Evolutionary conservation across 768 basidiomycete genomes (phyloP), one percentile per base, ranked within the genome.

Genomic region (Trametes maxima): DNA sequence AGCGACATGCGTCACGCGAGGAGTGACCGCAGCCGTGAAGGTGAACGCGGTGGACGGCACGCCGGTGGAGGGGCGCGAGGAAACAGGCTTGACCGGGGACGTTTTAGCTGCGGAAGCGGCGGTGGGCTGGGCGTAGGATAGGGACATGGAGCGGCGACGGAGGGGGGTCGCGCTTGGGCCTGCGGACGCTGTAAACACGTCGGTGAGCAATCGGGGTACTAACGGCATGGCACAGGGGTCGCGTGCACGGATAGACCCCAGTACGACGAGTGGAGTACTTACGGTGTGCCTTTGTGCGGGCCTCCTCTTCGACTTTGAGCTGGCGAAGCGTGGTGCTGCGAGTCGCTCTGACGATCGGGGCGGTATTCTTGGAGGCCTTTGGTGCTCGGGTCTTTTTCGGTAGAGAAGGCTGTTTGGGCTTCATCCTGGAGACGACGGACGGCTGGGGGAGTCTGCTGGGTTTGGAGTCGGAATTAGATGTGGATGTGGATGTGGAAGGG

Each of bases 111-210:
- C 51, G 12, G 58, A 59, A 16, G 50, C 51, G 6, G 58, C 51
- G 12, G 58, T 59, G 21, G 58, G 58, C 25, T 52, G 44, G 17
- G 51, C 50, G 44, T 59, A 59, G 43, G 58, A 57, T 11, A 57
- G 17, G 25, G 56, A 57, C 37, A 49, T 48, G 28, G 56, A 57
- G 11, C 56, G 47, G 10, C 56, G 46, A 1, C 47, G 56, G 13
- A 4, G 37, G 4, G 56, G 56, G 1, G 56, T 57, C 22, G 56
- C 56, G 28, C 28, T 42, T 5, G 56, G 37, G 28, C 17, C 47
- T 33, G 36, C 14, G 12, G 43, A 5, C n/a, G 54, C 28, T 55
- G 33, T 8, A 44, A 7, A 7, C 7, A 1, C 11, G 25, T 54
- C 13, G 47, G 55, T 35, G 12, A 25, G 28, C 28, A 33, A 33